Percentiles rank a stretch among this genome's conserved stretches.
Conservation (phyloP, 2,329 filamentous ascomycete genomes). For the Pseudogymnoascus sp. region DNA sequence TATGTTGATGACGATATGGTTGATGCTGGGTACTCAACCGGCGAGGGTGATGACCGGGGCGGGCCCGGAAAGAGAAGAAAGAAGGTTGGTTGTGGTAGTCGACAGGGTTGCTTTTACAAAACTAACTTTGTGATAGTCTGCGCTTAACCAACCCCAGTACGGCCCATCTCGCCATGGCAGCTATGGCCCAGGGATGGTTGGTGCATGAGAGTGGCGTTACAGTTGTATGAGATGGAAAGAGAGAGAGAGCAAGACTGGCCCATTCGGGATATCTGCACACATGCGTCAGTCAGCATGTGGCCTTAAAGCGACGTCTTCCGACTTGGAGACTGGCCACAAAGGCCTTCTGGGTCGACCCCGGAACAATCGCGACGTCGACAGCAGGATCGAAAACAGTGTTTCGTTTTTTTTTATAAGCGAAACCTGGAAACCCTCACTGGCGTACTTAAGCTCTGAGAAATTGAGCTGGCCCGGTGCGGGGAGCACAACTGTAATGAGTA, state of each 20-base stretch:
- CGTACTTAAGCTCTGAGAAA: not conserved
- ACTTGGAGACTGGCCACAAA: not conserved
- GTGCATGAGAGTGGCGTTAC: constrained; percentile 34
- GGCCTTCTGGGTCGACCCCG: not conserved
- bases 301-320: not conserved
- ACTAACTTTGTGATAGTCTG: constrained; percentile 8
- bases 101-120: not conserved
- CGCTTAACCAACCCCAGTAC: constrained; percentile 15
- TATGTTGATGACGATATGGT: constrained; percentile 59
- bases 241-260: not conserved
- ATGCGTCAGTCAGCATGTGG: not conserved
- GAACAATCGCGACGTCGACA: not conserved
- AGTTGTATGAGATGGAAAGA: not conserved
- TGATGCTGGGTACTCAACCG: constrained; percentile 60
- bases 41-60: constrained; percentile 55
- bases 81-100: constrained; percentile 41
- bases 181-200: constrained; percentile 51
- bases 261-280: not conserved
- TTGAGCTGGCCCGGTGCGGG: constrained; percentile 1
- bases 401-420: constrained; percentile 6
- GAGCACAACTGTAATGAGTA: constrained; percentile 1
- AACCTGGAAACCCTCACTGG: not conserved
- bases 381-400: not conserved
- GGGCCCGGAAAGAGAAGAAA: constrained; percentile 53
- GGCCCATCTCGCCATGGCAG: constrained; percentile 29